Percentiles rank a stretch among this genome's conserved stretches.
Conservation (phyloP, 352 stramenopile species). For the Globisporangium alternatum region DNA sequence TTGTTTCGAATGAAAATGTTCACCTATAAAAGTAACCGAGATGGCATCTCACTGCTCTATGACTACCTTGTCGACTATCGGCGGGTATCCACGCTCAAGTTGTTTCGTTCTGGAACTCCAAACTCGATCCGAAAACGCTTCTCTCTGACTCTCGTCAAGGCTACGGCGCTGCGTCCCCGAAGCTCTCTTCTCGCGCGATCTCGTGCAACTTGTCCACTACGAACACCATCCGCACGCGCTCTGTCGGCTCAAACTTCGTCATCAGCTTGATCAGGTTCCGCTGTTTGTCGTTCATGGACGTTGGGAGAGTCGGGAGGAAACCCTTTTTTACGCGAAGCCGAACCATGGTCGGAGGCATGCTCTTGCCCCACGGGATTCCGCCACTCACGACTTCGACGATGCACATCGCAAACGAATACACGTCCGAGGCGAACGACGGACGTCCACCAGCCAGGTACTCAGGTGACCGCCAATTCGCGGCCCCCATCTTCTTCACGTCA, state of each 20-base stretch:
- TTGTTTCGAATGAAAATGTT: no score
- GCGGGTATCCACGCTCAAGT: no score
- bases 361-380: neutral
- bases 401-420: conserved; percentile 16
- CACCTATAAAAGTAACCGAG: no score
- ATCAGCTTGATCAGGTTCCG: neutral
- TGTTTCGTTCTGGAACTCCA: no score
- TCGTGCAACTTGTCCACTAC: neutral
- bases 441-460: conserved; percentile 3
- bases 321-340: neutral
- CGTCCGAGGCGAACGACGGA: conserved; percentile 7
- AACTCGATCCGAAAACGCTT: no score
- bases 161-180: neutral
- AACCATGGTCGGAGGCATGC: neutral
- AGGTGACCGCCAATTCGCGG: neutral
- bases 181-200: neutral
- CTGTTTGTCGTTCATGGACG: neutral
- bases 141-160: neutral
- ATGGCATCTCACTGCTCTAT: no score
- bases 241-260: neutral
- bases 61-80: no score
- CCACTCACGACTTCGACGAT: neutral
- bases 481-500: conserved; percentile 7
- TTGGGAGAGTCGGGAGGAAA: neutral
- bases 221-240: neutral